Conservation (phyloP, 441 rosid species). For the Pelargonium citronellum region DNA sequence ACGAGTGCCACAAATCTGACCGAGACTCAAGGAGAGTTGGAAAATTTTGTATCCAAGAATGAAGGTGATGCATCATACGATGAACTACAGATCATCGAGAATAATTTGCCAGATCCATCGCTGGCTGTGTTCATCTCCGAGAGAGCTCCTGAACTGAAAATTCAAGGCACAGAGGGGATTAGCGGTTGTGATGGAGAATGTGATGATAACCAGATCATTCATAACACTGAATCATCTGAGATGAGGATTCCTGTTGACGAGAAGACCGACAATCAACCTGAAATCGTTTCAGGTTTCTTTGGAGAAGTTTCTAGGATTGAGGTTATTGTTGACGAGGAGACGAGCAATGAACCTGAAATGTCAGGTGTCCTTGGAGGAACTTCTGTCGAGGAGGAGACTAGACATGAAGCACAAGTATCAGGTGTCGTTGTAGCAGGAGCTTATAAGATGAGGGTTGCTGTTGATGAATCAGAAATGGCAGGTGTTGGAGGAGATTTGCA, state of each 20-base stretch:
- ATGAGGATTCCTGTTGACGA: too few relatives aligned
- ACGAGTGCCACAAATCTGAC: background rate
- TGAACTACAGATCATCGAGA: slow-evolving; percentile 15
- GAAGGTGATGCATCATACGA: slow-evolving; percentile 15
- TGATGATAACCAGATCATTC: background rate
- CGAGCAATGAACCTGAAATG: background rate
- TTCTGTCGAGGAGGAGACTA: background rate
- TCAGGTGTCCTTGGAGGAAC: background rate
- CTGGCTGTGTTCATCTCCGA: background rate
- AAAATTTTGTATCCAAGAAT: slow-evolving; percentile 20
- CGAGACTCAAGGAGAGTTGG: background rate
- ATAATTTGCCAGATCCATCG: slow-evolving; percentile 7
- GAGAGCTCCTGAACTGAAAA: background rate
- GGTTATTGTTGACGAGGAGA: background rate
- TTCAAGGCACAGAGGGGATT: background rate
- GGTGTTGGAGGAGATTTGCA: background rate
- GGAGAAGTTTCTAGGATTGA: background rate
- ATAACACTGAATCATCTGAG: background rate
- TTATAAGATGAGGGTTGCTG: too few relatives aligned
- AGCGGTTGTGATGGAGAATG: background rate
- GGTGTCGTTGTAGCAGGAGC: too few relatives aligned
- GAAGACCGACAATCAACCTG: too few relatives aligned
- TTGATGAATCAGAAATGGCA: background rate
- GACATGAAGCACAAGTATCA: background rate
- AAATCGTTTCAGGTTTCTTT: background rate